Evolutionary conservation across 2,329 filamentous ascomycete genomes (phyloP), one percentile per base, ranked within the genome.

Genomic region (Arthrobotrys sphaeroides): DNA sequence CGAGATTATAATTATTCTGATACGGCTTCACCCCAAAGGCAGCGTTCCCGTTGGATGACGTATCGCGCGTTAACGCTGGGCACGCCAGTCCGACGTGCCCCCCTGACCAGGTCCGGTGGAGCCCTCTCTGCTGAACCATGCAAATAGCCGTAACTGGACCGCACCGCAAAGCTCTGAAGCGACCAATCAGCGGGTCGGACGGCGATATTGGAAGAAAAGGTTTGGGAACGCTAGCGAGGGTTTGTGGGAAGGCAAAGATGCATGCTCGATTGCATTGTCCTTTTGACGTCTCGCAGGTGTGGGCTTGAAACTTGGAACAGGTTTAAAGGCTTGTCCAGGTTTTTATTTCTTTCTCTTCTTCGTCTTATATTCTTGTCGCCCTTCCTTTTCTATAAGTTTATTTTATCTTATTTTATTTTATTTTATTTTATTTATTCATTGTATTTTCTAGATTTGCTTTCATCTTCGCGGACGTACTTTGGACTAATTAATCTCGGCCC

Each of bases 41-140:
- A 70, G 66, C 55, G 66, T 62, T 70, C 66, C 66, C 51, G 66
- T 70, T 70, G 66, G 66, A 70, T 70, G 66, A 70, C 66, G 66
- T 70, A 70, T 70, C 66, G 55, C 55, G 55, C 66, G 55, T 60
- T 33, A 62, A 61, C n/a, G 38, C 22, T 28, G 31, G 38, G 9
- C 55, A 12, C 13, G 31, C 42, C 33, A 65, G 45, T 3, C 12
- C 43, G n/a, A n/a, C n/a, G n/a, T n/a, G n/a, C n/a, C n/a, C n/a
- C n/a, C n/a, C n/a, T n/a, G n/a, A n/a, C 42, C 43, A 6, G 40
- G 12, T 18, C 12, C 40, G 16, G 12, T n/a, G 40, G 12, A 5
- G 12, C 4, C 36, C 61, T 45, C 26, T 59, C 38, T 20, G 28
- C 40, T 38, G 49, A 60, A 22, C 24, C 61, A 49, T 69, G 65